Conservation (phyloP, 176 grass and related monocot species). For the Dendrocalamus sinicus region DNA sequence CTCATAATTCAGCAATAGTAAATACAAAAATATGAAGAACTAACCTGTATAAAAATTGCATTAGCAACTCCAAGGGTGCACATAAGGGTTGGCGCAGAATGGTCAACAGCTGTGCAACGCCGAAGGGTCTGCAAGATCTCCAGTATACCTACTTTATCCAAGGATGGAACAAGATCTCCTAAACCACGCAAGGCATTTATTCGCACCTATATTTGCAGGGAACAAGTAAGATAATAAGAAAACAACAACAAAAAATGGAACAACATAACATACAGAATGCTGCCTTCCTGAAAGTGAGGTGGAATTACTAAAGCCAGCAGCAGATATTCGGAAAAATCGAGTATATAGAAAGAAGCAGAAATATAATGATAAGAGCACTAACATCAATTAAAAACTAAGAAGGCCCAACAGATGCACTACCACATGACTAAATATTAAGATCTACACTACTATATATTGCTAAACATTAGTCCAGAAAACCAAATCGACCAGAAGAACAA, state of each 20-base stretch:
- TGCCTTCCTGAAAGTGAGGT: slow-evolving; percentile 7
- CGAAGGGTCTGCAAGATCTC: slow-evolving; percentile 83
- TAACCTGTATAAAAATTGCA: slow-evolving; percentile 92
- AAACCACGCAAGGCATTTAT: slow-evolving; percentile 97
- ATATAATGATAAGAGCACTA: slow-evolving; percentile 11
- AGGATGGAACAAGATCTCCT: slow-evolving; percentile 89
- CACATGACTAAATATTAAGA: slow-evolving; percentile 15
- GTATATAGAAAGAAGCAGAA: slow-evolving; percentile 1
- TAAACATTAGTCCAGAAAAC: slow-evolving; percentile 34
- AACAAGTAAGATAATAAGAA: slow-evolving; percentile 35
- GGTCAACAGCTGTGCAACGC: slow-evolving; percentile 93
- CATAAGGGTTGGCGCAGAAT: slow-evolving; percentile 94
- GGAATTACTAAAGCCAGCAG: neutral
- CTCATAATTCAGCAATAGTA: slow-evolving; percentile 18
- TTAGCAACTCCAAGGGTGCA: slow-evolving; percentile 94
- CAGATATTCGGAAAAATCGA: slow-evolving; percentile 6
- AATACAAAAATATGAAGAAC: slow-evolving; percentile 21
- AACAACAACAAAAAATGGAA: neutral
- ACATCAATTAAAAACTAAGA: slow-evolving; percentile 32
- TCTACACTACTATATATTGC: neutral
- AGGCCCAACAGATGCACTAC: neutral
- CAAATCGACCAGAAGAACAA: neutral
- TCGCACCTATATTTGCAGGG: slow-evolving; percentile 70
- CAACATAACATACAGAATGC: slow-evolving; percentile 7
- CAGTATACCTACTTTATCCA: slow-evolving; percentile 79